Conservation (phyloP, 495 filamentous ascomycete genomes). For the Tuber melanosporum region DNA sequence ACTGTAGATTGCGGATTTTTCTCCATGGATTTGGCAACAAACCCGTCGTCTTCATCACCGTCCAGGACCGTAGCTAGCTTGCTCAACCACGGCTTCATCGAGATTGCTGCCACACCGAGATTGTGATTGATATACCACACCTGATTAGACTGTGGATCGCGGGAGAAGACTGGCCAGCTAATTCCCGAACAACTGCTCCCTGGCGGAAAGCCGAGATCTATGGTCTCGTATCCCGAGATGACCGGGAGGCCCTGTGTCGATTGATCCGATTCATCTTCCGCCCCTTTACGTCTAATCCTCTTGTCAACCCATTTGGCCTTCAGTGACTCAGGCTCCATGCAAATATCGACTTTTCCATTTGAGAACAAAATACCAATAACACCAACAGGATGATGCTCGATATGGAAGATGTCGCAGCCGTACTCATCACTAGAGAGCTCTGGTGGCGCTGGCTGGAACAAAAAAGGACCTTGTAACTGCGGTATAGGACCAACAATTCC, state of each 20-base stretch:
- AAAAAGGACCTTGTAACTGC: conserved; percentile 38
- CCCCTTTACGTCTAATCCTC: conserved; percentile 8
- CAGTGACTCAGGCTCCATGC: conserved; percentile 32
- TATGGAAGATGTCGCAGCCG: conserved; percentile 42
- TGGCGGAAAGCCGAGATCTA: conserved; percentile 22
- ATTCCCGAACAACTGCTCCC: conserved; percentile 8
- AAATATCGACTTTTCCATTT: conserved; percentile 39
- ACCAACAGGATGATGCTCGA: conserved; percentile 28
- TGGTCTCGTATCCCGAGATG: conserved; percentile 38
- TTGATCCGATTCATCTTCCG: conserved; percentile 2
- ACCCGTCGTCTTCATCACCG: conserved; percentile 32
- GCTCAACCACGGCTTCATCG: conserved; percentile 39
- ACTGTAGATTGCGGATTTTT: conserved; percentile 24
- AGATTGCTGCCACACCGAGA: conserved; percentile 33
- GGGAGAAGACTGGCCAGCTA: conserved; percentile 39
- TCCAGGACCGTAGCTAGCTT: conserved; percentile 30
- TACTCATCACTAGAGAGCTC: conserved; percentile 32
- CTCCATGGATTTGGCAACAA: conserved; percentile 22
- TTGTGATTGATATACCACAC: conserved; percentile 39
- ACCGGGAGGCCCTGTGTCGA: conserved; percentile 22
- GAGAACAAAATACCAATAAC: conserved; percentile 38
- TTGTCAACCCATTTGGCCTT: conserved; percentile 38
- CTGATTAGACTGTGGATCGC: conserved; percentile 29
- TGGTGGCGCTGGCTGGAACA: conserved; percentile 37
- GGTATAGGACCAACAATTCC: conserved; percentile 24